These are phyloP conservation scores for Penicillium fimorum DNA, from an alignment of 495 filamentous ascomycete species.

Conservation along the genomic window DNA sequence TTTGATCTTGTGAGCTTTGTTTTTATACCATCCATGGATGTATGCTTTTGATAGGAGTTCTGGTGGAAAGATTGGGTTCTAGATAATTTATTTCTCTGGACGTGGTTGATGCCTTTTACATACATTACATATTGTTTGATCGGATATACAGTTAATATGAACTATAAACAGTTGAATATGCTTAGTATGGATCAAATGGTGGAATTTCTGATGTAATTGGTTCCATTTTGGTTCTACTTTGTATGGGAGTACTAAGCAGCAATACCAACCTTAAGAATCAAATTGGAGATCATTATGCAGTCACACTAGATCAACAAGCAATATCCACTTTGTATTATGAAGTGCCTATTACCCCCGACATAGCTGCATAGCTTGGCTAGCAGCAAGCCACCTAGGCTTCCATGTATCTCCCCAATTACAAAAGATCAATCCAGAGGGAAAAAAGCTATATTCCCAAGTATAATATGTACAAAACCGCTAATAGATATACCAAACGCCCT, in stretches of 20 bases:
- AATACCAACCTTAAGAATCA: no score
- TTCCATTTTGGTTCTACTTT: no score
- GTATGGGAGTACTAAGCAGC: no score
- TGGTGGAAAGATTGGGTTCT: neutral
- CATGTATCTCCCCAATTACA: no score
- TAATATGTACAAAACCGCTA: conserved; percentile 10
- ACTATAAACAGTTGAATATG: no score
- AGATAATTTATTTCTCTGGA: neutral
- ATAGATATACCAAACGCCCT: conserved; percentile 22
- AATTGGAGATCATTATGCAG: neutral
- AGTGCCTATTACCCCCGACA: neutral
- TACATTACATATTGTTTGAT: no score
- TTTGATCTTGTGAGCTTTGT: neutral
- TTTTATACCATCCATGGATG: neutral
- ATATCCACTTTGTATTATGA: neutral
- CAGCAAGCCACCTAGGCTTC: no score
- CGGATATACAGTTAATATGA: no score
- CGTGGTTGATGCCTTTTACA: no score
- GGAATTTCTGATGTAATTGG: no score
- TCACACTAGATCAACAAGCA: neutral
- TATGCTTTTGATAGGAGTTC: neutral
- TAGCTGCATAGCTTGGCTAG: neutral
- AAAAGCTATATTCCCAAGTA: neutral
- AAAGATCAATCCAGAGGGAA: neutral
- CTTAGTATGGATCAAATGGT: no score